Evolutionary conservation across 2,329 filamentous ascomycete species (phyloP).

Genomic region (Colletotrichum tropicicola): DNA sequence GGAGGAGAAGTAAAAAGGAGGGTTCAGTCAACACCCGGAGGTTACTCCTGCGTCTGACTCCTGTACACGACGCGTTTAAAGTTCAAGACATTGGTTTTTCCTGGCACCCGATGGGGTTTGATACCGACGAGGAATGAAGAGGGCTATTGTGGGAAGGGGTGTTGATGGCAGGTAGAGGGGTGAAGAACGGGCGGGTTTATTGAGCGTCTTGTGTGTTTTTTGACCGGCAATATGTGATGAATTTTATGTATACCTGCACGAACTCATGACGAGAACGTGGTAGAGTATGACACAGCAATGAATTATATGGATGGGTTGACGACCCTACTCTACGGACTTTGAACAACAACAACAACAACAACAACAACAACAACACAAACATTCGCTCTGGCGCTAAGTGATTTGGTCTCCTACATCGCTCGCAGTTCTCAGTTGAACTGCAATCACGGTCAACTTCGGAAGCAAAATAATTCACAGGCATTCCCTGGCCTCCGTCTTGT

Average conservation of each 20-base stretch:
- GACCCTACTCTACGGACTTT: not conserved
- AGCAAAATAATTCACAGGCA: not conserved
- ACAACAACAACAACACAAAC: too few relatives aligned
- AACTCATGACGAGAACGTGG: slow-evolving; percentile 19
- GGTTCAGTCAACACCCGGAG: not conserved
- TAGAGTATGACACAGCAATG: slow-evolving; percentile 19
- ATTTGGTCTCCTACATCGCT: too few relatives aligned
- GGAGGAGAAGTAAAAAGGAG: slow-evolving; percentile 3
- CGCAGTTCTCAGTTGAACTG: not conserved
- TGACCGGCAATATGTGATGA: slow-evolving; percentile 23
- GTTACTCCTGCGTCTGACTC: not conserved
- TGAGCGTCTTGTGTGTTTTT: slow-evolving; percentile 12
- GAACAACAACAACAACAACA: too few relatives aligned
- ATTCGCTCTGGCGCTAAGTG: too few relatives aligned
- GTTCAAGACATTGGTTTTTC: slow-evolving; percentile 5
- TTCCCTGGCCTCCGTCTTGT: not conserved
- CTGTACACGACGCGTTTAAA: slow-evolving; percentile 5
- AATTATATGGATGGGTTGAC: not conserved
- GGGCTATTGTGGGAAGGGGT: not conserved
- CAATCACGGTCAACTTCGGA: not conserved
- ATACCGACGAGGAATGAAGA: not conserved
- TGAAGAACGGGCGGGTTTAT: slow-evolving; percentile 11
- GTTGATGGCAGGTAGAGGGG: not conserved
- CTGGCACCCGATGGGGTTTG: slow-evolving; percentile 9
- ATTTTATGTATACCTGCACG: slow-evolving; percentile 21